Conservation (phyloP, 257 asterid species). For the Nemophila menziesii region DNA sequence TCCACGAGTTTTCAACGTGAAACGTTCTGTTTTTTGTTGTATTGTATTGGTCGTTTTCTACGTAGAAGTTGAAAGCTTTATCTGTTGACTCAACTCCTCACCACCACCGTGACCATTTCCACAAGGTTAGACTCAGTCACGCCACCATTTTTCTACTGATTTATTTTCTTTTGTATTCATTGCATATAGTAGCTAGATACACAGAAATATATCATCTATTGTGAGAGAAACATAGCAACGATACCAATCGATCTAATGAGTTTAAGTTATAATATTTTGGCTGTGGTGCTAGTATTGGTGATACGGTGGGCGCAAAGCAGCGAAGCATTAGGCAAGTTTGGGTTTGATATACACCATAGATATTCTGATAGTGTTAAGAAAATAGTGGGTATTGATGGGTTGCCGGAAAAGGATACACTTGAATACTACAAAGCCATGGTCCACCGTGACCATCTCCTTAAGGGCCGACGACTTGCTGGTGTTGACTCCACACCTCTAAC, state of each 20-base stretch:
- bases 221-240: no score
- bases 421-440: conserved; percentile 85
- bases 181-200: no score
- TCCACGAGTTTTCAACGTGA: no score
- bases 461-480: conserved; percentile 57
- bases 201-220: no score
- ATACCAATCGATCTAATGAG: not conserved
- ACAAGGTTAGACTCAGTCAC: no score
- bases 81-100: no score
- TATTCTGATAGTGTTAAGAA: conserved; percentile 64
- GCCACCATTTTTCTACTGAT: not conserved
- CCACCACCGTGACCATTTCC: no score
- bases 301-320: conserved; percentile 12
- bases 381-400: conserved; percentile 42
- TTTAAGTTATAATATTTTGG: not conserved
- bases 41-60: no score
- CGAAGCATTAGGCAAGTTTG: conserved; percentile 46
- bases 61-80: not conserved
- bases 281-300: conserved; percentile 5
- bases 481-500: conserved; percentile 22
- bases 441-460: conserved; percentile 61
- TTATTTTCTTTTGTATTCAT: no score
- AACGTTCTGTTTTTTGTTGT: no score
- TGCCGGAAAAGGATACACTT: conserved; percentile 63
- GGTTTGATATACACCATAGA: conserved; percentile 75